Conservation (phyloP, 2,329 filamentous ascomycete genomes). For the Hysterium pulicare region DNA sequence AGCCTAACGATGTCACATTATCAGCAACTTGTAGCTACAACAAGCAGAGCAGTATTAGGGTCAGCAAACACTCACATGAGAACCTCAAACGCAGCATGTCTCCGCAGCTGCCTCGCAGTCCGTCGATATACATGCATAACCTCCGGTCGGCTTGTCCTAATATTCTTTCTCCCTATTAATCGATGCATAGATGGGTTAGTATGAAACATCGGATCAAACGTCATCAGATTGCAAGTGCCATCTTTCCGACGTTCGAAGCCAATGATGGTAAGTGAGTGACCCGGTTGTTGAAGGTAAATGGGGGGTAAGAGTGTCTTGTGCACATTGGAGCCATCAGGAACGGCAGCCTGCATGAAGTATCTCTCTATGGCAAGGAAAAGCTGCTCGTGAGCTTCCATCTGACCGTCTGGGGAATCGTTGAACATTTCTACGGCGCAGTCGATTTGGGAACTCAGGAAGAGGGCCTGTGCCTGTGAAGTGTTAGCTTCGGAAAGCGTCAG, state of each 20-base stretch:
- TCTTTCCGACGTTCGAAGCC: slow-evolving; percentile 70
- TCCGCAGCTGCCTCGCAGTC: slow-evolving; percentile 63
- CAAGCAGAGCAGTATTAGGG: too few relatives aligned
- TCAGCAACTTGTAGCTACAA: slow-evolving; percentile 5
- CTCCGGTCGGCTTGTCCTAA: slow-evolving; percentile 56
- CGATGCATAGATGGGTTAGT: slow-evolving; percentile 63
- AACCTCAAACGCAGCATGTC: slow-evolving; percentile 75
- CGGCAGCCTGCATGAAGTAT: slow-evolving; percentile 64
- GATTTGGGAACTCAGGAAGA: slow-evolving; percentile 69
- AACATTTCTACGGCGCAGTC: slow-evolving; percentile 52
- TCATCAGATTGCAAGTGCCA: slow-evolving; percentile 67
- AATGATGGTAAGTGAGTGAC: slow-evolving; percentile 87
- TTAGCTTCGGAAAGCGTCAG: slow-evolving; percentile 11
- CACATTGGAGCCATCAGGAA: slow-evolving; percentile 57
- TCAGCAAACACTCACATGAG: slow-evolving; percentile 57
- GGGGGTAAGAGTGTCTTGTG: slow-evolving; percentile 70
- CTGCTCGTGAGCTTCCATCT: slow-evolving; percentile 47
- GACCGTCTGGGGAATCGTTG: slow-evolving; percentile 44
- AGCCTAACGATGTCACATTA: slow-evolving; percentile 20
- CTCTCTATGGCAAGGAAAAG: slow-evolving; percentile 66
- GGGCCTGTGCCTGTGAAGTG: slow-evolving; percentile 67
- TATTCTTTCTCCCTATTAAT: slow-evolving; percentile 49
- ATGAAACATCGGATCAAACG: slow-evolving; percentile 84
- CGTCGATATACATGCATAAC: slow-evolving; percentile 63
- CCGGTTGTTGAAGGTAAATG: slow-evolving; percentile 86